These are phyloP conservation scores for Graphilbum fragrans DNA, from an alignment of 2,329 filamentous ascomycete species.

Conservation along the genomic window DNA sequence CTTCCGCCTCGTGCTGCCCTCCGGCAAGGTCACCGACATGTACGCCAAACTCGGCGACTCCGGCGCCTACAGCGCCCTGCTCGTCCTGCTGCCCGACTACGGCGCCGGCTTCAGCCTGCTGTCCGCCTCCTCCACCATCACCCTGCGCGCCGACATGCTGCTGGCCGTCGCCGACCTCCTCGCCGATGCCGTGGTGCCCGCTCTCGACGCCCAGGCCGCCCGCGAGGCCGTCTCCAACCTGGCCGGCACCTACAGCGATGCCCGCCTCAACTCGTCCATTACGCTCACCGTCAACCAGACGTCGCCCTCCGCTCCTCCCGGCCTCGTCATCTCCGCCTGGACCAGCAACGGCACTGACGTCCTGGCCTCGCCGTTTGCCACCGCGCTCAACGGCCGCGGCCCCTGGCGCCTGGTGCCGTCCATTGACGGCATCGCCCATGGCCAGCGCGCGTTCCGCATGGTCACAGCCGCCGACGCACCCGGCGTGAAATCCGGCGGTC, in stretches of 20 bases:
- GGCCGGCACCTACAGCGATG: constrained; percentile 25
- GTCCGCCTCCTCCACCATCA: constrained; percentile 12
- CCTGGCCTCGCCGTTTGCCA: no score
- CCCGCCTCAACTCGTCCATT: constrained; percentile 25
- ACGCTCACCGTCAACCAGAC: constrained; percentile 22
- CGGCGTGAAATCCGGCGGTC: no score
- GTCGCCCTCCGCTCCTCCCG: no score
- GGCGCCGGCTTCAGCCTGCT: constrained; percentile 28
- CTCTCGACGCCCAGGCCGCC: constrained; percentile 28
- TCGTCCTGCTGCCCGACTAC: constrained; percentile 33
- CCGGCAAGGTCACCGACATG: constrained; percentile 29
- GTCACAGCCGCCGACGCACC: no score
- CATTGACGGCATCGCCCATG: no score
- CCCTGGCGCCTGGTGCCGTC: no score
- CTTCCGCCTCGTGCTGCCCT: constrained; percentile 21
- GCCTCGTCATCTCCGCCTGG: no score
- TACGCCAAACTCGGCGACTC: constrained; percentile 34
- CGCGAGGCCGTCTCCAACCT: constrained; percentile 19
- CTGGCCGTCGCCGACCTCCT: constrained; percentile 16
- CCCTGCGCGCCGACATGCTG: constrained; percentile 1
- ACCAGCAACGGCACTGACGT: no score
- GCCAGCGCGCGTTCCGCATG: no score
- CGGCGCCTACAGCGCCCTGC: constrained; percentile 24
- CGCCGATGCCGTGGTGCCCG: constrained; percentile 22
- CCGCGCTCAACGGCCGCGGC: no score